phyloP scores from a whole-genome alignment of 2,329 filamentous ascomycete genomes.

The Emergomyces pasteurianus region DNA sequence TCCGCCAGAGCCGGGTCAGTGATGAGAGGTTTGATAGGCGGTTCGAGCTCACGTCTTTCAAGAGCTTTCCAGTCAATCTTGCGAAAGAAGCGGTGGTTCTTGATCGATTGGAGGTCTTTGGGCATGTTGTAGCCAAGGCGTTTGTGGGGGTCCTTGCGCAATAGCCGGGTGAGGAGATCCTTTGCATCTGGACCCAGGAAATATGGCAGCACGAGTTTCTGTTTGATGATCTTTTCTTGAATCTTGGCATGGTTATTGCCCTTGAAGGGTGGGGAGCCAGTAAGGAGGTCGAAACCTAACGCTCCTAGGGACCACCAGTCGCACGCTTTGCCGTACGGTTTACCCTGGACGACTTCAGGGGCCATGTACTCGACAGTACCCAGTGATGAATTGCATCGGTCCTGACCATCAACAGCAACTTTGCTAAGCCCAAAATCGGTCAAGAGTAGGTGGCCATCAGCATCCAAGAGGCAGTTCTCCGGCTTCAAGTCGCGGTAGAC shows the following conservation, averaged over 20 bases:
- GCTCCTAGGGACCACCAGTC: slow-evolving; percentile 99
- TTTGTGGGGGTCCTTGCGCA: slow-evolving; percentile 87
- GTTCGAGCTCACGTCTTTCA: slow-evolving; percentile 66
- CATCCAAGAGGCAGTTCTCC: slow-evolving; percentile 89
- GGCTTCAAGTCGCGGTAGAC: slow-evolving; percentile 96
- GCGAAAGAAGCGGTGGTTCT: slow-evolving; percentile 90
- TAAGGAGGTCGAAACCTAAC: slow-evolving; percentile 83
- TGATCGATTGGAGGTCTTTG: slow-evolving; percentile 74
- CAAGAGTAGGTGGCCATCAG: slow-evolving; percentile 80
- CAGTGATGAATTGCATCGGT: slow-evolving; percentile 74
- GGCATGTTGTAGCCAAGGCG: slow-evolving; percentile 79
- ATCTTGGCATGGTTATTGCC: slow-evolving; percentile 90
- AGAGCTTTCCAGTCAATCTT: slow-evolving; percentile 92
- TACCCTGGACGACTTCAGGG: slow-evolving; percentile 79
- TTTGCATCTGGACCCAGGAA: slow-evolving; percentile 87
- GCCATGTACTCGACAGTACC: slow-evolving; percentile 99
- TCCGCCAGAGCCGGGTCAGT: slow-evolving; percentile 93
- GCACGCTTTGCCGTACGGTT: slow-evolving; percentile 84
- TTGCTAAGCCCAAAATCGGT: slow-evolving; percentile 97
- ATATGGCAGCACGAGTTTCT: slow-evolving; percentile 80
- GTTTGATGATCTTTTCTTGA: slow-evolving; percentile 87
- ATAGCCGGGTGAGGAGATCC: slow-evolving; percentile 76
- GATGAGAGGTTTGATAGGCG: slow-evolving; percentile 85
- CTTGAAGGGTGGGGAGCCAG: slow-evolving; percentile 79
- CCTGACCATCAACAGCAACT: slow-evolving; percentile 62